Base-by-base conservation (phyloP, 2,329 filamentous ascomycete species). In the Penicillium occitanis region DNA sequence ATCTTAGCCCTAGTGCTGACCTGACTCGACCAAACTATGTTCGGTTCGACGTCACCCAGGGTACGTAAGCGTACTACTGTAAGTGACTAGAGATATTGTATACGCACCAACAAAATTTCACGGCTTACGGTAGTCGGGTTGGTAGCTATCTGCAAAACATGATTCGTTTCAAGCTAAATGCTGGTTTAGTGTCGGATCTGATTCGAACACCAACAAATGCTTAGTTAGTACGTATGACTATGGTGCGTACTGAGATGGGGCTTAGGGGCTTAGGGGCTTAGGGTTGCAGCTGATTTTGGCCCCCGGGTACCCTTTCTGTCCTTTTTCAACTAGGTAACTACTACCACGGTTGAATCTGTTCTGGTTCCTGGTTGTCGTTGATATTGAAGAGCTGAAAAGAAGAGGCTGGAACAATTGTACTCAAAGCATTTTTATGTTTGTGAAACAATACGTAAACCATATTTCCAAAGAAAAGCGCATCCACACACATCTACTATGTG, bases 201-300 rank as follows among this genome's bases (percentile, higher is more conserved):
- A 13, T 19, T 19, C 7, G 17, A 53, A n/a, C 17, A 7, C 50
- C 50, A 33, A 33, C 22, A 3, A 33, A 30, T 14, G 14, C 50
- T 53, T 53, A 53, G 10, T 25, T 33, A 33, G 30, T 33, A 25
- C 25, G 25, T 25, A 33, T 33, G 30, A 33, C 30, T 8, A n/a
- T 44, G 42, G 44, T 22, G 10, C n/a, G 25, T 51, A 28, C 48
- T 13, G 25, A 30, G 5, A 51, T 22, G 44, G 44, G 48, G 19
- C 40, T 11, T 5, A 46, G 4, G 42, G 48, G 19, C 40, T 11
- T 5, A 46, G 4, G 42, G 40, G 28, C 28, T 50, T 48, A 62
- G 60, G 60, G 60, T 62, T 62, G 40, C 60, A 62, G n/a, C 37
- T 37, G 60, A 48, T 53, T 62, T 62, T 62, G 46, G 60, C 60